A percentile compares a stretch with the other conserved stretches of the same genome.
phyloP scores from a whole-genome alignment of 2,329 filamentous ascomycete species.

The Herpotrichia juniperi region DNA sequence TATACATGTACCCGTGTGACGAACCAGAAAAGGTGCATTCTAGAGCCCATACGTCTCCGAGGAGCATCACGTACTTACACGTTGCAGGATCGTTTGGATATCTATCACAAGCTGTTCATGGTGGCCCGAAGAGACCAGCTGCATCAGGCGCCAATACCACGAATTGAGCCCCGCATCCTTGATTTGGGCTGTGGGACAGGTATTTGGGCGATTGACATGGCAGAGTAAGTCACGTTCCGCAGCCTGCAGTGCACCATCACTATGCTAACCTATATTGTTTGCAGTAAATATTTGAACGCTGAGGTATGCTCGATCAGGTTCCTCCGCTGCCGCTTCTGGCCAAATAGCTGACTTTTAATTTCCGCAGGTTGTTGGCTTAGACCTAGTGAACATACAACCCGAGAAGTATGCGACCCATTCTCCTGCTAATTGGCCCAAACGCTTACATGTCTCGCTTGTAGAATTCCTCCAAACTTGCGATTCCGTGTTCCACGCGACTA shows the following conservation, averaged over 20 bases:
- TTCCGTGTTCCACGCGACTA: slow-evolving; percentile 76
- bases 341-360: slow-evolving; percentile 30
- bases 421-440: slow-evolving; percentile 43
- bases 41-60: neutral
- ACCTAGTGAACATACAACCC: slow-evolving; percentile 68
- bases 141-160: slow-evolving; percentile 51
- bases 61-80: too few relatives aligned
- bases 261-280: slow-evolving; percentile 34
- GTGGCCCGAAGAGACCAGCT: slow-evolving; percentile 64
- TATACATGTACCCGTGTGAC: slow-evolving; percentile 80
- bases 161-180: slow-evolving; percentile 57
- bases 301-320: slow-evolving; percentile 47
- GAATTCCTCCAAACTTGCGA: slow-evolving; percentile 72
- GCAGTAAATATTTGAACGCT: slow-evolving; percentile 61
- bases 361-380: slow-evolving; percentile 61
- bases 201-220: slow-evolving; percentile 89
- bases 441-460: slow-evolving; percentile 48
- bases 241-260: slow-evolving; percentile 15
- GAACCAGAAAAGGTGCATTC: too few relatives aligned
- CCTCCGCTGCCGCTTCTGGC: slow-evolving; percentile 13
- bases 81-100: slow-evolving; percentile 78
- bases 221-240: slow-evolving; percentile 63
- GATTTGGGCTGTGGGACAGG: slow-evolving; percentile 85
- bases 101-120: slow-evolving; percentile 78
- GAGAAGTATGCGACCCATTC: slow-evolving; percentile 53